Conservation (phyloP, 1,284 basidiomycete genomes). For the Peniophora sp. region DNA sequence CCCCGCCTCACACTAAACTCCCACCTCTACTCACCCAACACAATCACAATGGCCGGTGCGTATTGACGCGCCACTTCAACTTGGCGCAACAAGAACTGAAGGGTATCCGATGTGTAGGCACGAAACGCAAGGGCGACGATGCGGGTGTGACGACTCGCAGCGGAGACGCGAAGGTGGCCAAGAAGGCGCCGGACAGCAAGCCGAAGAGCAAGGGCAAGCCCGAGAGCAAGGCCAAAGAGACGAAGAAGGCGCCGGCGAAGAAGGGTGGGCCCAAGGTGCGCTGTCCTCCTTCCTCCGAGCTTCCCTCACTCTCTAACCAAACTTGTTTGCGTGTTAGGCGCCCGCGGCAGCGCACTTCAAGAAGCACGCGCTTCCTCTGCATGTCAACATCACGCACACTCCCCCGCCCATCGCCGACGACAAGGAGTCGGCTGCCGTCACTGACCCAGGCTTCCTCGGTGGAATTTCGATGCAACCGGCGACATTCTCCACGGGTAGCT, state of each 20-base stretch:
- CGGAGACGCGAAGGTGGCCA: neutral
- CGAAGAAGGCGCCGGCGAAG: neutral
- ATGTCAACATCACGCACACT: conserved; percentile 63
- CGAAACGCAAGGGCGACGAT: neutral
- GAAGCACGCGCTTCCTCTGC: conserved; percentile 55
- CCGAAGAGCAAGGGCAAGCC: conserved; percentile 1
- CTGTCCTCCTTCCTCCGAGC: conserved; percentile 16
- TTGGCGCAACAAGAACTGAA: neutral
- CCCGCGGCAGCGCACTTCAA: conserved; percentile 50
- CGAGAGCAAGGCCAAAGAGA: neutral
- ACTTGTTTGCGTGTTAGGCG: neutral
- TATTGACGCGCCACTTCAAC: neutral
- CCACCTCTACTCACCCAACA: neutral
- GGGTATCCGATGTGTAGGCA: neutral
- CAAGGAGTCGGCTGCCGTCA: conserved; percentile 23
- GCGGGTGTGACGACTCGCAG: conserved; percentile 1
- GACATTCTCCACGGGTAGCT: conserved; percentile 64
- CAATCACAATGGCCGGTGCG: neutral
- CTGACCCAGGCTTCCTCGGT: conserved; percentile 59
- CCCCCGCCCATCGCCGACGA: conserved; percentile 39
- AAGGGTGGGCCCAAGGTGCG: conserved; percentile 31
- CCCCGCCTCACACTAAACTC: neutral
- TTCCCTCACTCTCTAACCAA: neutral
- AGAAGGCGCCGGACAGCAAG: conserved; percentile 1
- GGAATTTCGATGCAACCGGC: conserved; percentile 46